A percentile compares a stretch with the other conserved stretches of the same genome.
Conservation (phyloP, 2,329 filamentous ascomycete species). For the Verticillium longisporum region DNA sequence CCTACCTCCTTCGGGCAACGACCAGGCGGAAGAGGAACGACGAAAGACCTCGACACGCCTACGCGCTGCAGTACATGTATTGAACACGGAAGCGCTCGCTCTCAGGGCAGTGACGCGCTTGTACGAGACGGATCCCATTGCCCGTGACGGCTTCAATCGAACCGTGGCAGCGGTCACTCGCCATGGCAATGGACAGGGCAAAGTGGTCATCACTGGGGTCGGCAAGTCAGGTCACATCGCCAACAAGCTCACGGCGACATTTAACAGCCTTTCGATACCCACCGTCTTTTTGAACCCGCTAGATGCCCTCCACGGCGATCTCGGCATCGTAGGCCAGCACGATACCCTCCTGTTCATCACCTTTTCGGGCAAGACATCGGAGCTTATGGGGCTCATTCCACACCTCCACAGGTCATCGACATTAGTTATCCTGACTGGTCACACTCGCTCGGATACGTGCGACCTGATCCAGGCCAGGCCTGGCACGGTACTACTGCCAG, state of each 20-base stretch:
- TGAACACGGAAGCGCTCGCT: slow-evolving; percentile 65
- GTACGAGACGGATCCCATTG: slow-evolving; percentile 63
- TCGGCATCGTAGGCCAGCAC: slow-evolving; percentile 68
- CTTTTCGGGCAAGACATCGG: slow-evolving; percentile 81
- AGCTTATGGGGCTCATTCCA: slow-evolving; percentile 70
- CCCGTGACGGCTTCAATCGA: slow-evolving; percentile 61
- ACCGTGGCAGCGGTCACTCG: slow-evolving; percentile 65
- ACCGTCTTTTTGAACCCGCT: slow-evolving; percentile 83
- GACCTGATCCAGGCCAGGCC: slow-evolving; percentile 57
- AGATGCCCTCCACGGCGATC: slow-evolving; percentile 37
- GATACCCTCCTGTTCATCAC: slow-evolving; percentile 84
- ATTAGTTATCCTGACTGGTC: slow-evolving; percentile 72
- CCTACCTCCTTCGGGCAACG: slow-evolving; percentile 9
- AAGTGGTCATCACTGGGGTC: slow-evolving; percentile 78
- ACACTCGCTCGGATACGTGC: slow-evolving; percentile 59
- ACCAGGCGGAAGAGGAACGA: slow-evolving; percentile 13
- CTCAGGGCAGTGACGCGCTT: slow-evolving; percentile 67
- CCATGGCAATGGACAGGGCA: slow-evolving; percentile 56
- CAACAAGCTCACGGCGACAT: slow-evolving; percentile 82
- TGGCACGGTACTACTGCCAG: slow-evolving; percentile 69
- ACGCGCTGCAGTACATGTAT: slow-evolving; percentile 47
- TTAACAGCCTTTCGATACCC: slow-evolving; percentile 80
- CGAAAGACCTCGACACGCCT: slow-evolving; percentile 33
- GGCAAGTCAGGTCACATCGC: slow-evolving; percentile 92
- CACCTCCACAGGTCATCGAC: slow-evolving; percentile 64